A percentile compares a stretch with the other conserved stretches of the same genome.
Evolutionary conservation across 78 protist species (phyloP).

Genomic region (slime mould (Dictyostelium discoideum)): DNA sequence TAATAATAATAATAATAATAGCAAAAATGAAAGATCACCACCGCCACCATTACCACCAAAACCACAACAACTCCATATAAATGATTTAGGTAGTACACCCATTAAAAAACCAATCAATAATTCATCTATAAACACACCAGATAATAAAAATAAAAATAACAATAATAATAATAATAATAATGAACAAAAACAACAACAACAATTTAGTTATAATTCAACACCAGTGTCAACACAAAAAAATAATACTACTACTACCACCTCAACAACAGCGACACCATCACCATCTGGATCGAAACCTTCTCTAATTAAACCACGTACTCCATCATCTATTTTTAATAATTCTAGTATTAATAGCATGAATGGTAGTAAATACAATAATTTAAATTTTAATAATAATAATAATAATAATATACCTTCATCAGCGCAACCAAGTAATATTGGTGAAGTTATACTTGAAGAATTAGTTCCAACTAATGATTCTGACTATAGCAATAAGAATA

Average conservation of each 20-base stretch:
- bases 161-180: too few species aligned
- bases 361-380: not conserved
- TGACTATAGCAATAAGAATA: not conserved
- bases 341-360: too few species aligned
- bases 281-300: not conserved
- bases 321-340: not conserved
- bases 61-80: not conserved
- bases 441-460: slow-evolving; percentile 5
- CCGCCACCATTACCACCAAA: not conserved
- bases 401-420: not conserved
- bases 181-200: not conserved
- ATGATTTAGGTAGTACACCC: not conserved
- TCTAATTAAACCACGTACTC: not conserved
- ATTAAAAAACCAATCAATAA: not conserved
- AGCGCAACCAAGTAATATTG: not conserved
- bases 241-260: not conserved
- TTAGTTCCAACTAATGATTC: not conserved
- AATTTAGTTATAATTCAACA: not conserved
- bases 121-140: not conserved
- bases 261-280: not conserved
- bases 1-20: too few species aligned
- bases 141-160: too few species aligned
- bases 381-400: too few species aligned
- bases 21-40: not conserved
- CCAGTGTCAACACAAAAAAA: not conserved